phyloP scores from a whole-genome alignment of 2,329 filamentous ascomycete species.

The Sarocladium kiliense region DNA sequence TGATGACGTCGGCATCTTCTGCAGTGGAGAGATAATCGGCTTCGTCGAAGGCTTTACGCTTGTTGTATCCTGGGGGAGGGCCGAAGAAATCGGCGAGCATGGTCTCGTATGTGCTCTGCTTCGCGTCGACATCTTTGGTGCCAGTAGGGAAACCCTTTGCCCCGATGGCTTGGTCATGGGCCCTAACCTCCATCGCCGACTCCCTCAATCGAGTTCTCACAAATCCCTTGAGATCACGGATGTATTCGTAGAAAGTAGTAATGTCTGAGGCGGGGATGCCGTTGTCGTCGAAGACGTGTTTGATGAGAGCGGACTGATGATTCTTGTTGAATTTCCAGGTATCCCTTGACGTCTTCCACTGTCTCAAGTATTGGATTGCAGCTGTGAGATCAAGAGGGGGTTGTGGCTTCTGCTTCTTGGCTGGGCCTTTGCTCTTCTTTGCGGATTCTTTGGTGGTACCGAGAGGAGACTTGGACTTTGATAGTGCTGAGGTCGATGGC shows the following conservation, averaged over 20 bases:
- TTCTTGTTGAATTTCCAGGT: constrained; percentile 97
- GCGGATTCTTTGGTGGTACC: constrained; percentile 20
- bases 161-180: constrained; percentile 48
- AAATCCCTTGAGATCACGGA: constrained; percentile 71
- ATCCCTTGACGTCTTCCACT: constrained; percentile 65
- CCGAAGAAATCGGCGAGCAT: constrained; percentile 46
- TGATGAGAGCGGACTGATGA: constrained; percentile 78
- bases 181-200: constrained; percentile 57
- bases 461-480: constrained; percentile 17
- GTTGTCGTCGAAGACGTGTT: constrained; percentile 70
- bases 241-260: constrained; percentile 67
- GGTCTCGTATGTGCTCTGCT: constrained; percentile 48
- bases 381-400: constrained; percentile 46
- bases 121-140: constrained; percentile 42
- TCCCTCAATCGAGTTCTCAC: constrained; percentile 65
- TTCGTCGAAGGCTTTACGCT: constrained; percentile 49
- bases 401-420: constrained; percentile 33
- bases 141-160: constrained; percentile 43
- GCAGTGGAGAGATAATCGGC: constrained; percentile 44
- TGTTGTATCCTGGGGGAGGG: constrained; percentile 28
- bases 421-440: constrained; percentile 31
- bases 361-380: constrained; percentile 70
- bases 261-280: constrained; percentile 68
- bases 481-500: constrained; percentile 16
- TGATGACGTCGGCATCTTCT: constrained; percentile 44